Conservation (phyloP, 192 early-diverging fungal species). For the Phycomyces nitens region DNA sequence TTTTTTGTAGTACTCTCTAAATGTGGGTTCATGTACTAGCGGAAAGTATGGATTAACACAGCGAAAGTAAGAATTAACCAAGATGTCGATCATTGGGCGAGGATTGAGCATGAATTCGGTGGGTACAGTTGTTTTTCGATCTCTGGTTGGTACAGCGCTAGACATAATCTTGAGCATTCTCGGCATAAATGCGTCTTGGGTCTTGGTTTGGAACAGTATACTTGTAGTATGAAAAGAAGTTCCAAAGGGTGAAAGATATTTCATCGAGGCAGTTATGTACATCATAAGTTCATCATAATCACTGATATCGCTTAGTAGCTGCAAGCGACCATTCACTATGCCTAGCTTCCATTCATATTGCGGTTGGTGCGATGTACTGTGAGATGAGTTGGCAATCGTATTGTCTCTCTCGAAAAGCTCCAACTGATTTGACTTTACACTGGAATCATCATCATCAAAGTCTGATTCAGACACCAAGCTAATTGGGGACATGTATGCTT, state of each 20-base stretch:
- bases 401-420: too few species aligned
- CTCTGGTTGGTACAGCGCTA: background rate
- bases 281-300: slow-evolving; percentile 5
- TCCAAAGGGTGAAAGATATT: slow-evolving; percentile 14
- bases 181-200: background rate
- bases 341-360: slow-evolving; percentile 4
- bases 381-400: too few species aligned
- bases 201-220: slow-evolving; percentile 1
- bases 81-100: background rate
- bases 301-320: background rate
- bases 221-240: background rate
- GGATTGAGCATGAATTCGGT: background rate
- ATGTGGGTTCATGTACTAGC: slow-evolving; percentile 10
- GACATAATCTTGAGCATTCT: background rate
- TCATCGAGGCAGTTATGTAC: background rate
- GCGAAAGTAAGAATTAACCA: background rate
- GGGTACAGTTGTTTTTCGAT: background rate
- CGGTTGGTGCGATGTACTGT: background rate
- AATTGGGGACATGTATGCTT: background rate
- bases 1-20: slow-evolving; percentile 2
- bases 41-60: slow-evolving; percentile 3
- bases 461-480: too few species aligned
- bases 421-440: too few species aligned
- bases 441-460: too few species aligned
- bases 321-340: slow-evolving; percentile 6